phyloP scores from a whole-genome alignment of 768 basidiomycete species.

The Exidia glandulosa region DNA sequence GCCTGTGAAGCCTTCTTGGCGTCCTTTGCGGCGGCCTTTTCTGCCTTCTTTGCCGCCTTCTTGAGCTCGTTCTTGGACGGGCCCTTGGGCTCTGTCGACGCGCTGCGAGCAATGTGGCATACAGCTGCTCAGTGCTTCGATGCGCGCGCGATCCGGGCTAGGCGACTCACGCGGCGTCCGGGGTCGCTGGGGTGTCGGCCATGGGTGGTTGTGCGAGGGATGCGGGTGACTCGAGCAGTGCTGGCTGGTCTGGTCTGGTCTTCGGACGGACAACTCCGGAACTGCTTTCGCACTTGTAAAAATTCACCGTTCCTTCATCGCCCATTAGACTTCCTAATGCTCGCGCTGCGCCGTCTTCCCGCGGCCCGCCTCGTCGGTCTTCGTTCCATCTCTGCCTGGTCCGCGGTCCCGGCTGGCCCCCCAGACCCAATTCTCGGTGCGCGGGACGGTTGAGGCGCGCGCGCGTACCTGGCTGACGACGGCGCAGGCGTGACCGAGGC shows the following conservation, averaged over 20 bases:
- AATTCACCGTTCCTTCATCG: neutral
- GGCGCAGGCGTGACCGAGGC: conserved; percentile 79
- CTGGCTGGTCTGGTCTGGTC: neutral
- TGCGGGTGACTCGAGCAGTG: neutral
- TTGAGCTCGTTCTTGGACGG: conserved; percentile 85
- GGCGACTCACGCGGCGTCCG: no score
- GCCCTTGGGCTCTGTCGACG: conserved; percentile 26
- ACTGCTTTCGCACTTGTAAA: neutral
- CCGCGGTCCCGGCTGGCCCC: conserved; percentile 73
- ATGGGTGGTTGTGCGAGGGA: neutral
- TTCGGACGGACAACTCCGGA: neutral
- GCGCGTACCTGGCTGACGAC: conserved; percentile 3
- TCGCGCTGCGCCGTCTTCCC: conserved; percentile 12
- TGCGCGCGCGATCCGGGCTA: no score
- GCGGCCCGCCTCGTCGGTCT: conserved; percentile 19
- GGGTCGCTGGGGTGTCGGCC: neutral
- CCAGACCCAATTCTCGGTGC: conserved; percentile 88
- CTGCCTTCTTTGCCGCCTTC: conserved; percentile 80
- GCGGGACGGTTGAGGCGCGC: conserved; percentile 8
- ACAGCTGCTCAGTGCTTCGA: neutral
- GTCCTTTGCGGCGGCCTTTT: conserved; percentile 81
- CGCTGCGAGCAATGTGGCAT: neutral
- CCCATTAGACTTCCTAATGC: conserved; percentile 1
- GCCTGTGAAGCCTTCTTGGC: conserved; percentile 69
- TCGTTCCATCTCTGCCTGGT: conserved; percentile 62